Conservation (phyloP, 2,329 filamentous ascomycete species). For the Diaporthe sp. region DNA sequence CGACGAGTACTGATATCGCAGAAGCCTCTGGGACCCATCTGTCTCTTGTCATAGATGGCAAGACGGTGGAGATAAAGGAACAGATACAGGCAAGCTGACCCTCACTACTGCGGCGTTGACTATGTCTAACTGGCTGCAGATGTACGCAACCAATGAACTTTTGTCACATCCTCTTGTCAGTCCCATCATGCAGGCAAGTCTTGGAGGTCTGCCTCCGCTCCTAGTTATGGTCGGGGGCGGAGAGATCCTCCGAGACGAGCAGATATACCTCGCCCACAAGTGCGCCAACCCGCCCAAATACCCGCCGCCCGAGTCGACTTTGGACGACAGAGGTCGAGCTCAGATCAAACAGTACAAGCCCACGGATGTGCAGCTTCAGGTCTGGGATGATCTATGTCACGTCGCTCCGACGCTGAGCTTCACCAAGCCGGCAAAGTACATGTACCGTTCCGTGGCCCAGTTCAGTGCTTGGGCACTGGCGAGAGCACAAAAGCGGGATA, state of each 20-base stretch:
- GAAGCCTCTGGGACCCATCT: constrained; percentile 54
- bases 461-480: constrained; percentile 94
- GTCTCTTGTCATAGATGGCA: constrained; percentile 79
- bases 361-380: constrained; percentile 92
- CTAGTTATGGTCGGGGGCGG: constrained; percentile 90
- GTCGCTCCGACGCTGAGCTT: constrained; percentile 95
- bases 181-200: constrained; percentile 86
- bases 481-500: constrained; percentile 81
- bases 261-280: constrained; percentile 95
- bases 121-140: constrained; percentile 54
- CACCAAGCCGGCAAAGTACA: constrained; percentile 94
- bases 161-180: constrained; percentile 91
- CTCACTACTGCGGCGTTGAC: background rate
- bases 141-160: constrained; percentile 86
- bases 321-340: constrained; percentile 74
- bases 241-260: constrained; percentile 92
- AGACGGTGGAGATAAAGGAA: constrained; percentile 82
- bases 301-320: constrained; percentile 73
- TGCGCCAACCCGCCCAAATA: constrained; percentile 87
- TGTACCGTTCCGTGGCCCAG: constrained; percentile 93
- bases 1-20: constrained; percentile 43
- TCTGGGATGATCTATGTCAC: constrained; percentile 97
- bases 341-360: constrained; percentile 78
- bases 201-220: constrained; percentile 90
- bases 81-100: constrained; percentile 83